Evolutionary conservation across 2,329 filamentous ascomycete species (phyloP), one percentile per base, ranked within the genome.

Genomic region (Dendrostoma leiphaemia): DNA sequence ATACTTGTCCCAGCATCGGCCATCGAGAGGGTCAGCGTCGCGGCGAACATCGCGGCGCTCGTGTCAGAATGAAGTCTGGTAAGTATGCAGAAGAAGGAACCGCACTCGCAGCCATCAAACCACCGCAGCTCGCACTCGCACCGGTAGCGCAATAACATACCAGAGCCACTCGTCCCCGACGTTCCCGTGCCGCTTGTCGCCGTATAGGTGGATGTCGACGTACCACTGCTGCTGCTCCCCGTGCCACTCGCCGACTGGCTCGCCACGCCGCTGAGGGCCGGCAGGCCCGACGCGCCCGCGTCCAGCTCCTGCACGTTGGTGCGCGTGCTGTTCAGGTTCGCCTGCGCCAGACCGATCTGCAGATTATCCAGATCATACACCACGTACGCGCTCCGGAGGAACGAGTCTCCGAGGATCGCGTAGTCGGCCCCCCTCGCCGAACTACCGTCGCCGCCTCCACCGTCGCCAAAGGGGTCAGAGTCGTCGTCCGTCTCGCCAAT

Each of bases 361-460:
- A 76, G 63, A 65, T 80, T 75, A 51, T 68, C 69, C 38, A 82
- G 64, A 61, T 83, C 79, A 63, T 81, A 82, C 51, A 82, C 79
- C 48, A 81, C 77, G 62, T 83, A 83, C 10, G 75, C 74, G 26
- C 70, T 72, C 15, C 76, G 71, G 46, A 79, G 62, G 59, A 79
- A 78, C 4, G 72, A 75, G 61, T 77, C 75, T 41, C 76, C 76
- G 2, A 79, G 70, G 13, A 78, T 67, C 24, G 64, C 63, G 32
- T 63, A 67, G 48, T 62, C 61, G 51, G 28, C 40, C n/a, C 48
- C 19, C 21, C 26, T 29, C 17, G 40, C 53, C 32, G 40, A 41
- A 6, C 10, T 17, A 3, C 31, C 15, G 31, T 38, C 31, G 37
- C 31, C 54, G 13, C 58, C 43, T 28, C 66, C 57, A 47, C 63